These are phyloP conservation scores for Penicillium sp. DNA, from an alignment of 2,329 filamentous ascomycete species.

Conservation along the genomic window DNA sequence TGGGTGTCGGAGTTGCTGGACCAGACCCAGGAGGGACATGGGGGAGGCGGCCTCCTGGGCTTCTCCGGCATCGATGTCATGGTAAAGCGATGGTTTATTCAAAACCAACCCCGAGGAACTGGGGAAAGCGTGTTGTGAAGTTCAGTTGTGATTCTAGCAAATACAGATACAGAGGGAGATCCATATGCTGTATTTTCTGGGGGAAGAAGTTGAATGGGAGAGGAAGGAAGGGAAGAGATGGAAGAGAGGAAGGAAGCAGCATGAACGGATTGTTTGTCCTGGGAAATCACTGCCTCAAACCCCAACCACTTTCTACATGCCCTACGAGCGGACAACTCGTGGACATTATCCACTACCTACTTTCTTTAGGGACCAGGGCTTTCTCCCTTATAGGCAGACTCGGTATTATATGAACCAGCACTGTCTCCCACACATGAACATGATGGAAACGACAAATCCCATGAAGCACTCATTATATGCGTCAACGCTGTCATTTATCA, in stretches of 20 bases:
- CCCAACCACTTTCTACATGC: neutral
- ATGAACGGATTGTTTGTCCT: neutral
- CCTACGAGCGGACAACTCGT: neutral
- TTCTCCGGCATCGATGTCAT: neutral
- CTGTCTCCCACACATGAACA: neutral
- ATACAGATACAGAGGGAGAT: neutral
- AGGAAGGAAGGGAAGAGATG: neutral
- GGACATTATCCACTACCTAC: neutral
- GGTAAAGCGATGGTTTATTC: neutral
- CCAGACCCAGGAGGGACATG: neutral
- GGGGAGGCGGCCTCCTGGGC: neutral
- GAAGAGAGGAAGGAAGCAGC: neutral
- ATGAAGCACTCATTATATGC: neutral
- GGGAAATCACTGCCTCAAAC: neutral
- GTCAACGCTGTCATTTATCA: neutral
- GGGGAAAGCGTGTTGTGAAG: too few species aligned
- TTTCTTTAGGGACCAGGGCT: neutral
- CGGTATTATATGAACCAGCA: neutral
- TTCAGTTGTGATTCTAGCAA: neutral
- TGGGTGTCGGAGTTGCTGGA: neutral
- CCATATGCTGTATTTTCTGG: neutral
- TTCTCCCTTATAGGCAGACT: neutral
- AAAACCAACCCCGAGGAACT: neutral
- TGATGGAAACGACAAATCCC: too few species aligned
- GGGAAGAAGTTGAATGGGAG: neutral